phyloP scores from a whole-genome alignment of 2,329 filamentous ascomycete genomes.

The Mycogone perniciosa region DNA sequence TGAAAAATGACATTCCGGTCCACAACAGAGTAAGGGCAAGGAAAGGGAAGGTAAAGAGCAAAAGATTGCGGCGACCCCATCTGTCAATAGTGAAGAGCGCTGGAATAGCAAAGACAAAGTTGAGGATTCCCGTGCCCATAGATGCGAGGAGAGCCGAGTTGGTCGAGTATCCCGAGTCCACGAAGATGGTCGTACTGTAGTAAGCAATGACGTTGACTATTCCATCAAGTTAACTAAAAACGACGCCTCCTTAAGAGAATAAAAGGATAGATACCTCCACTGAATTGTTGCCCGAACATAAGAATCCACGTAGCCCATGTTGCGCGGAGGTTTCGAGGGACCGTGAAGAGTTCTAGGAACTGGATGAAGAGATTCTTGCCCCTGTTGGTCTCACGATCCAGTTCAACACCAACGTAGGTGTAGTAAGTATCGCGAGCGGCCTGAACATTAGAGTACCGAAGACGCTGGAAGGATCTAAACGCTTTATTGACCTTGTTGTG shows the following conservation, averaged over 20 bases:
- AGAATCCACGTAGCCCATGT: constrained; percentile 57
- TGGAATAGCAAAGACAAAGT: constrained; percentile 23
- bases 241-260: constrained; percentile 15
- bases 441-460: constrained; percentile 50
- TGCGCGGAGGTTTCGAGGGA: constrained; percentile 50
- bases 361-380: constrained; percentile 40
- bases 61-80: constrained; percentile 18
- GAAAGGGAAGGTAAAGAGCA: constrained; percentile 29
- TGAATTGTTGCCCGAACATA: constrained; percentile 50
- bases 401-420: constrained; percentile 31
- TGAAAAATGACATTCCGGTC: constrained; percentile 26
- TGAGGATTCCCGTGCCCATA: constrained; percentile 25
- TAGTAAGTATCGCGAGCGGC: constrained; percentile 55
- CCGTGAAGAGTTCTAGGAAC: constrained; percentile 46
- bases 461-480: constrained; percentile 43
- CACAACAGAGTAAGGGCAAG: constrained; percentile 29
- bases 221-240: background rate
- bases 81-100: constrained; percentile 28
- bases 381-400: constrained; percentile 22
- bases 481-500: constrained; percentile 46
- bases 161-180: constrained; percentile 20
- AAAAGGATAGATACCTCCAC: constrained; percentile 1
- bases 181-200: constrained; percentile 26
- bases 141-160: constrained; percentile 26
- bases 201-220: constrained; percentile 27